A percentile compares a stretch with the other conserved stretches of the same genome.
Conservation (phyloP, 352 stramenopile species). For the Phytophthora tubulina region DNA sequence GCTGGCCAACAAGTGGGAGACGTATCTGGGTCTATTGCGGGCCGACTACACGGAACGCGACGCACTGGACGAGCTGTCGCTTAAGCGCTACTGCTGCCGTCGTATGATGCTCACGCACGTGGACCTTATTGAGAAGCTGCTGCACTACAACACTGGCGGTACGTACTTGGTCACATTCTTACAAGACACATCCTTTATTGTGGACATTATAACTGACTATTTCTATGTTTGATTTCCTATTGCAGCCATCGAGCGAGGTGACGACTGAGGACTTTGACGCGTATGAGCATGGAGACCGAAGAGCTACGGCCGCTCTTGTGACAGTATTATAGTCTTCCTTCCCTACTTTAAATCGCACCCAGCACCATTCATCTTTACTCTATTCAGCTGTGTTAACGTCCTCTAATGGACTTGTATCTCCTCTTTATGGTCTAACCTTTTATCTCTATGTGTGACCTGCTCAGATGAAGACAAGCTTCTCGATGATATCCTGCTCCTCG, state of each 20-base stretch:
- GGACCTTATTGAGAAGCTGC: slow-evolving; percentile 99
- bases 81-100: slow-evolving; percentile 99
- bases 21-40: slow-evolving; percentile 97
- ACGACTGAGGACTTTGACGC: slow-evolving; percentile 54
- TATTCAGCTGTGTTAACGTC: neutral
- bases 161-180: slow-evolving; percentile 18
- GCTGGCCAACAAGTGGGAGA: slow-evolving; percentile 99
- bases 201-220: slow-evolving; percentile 5
- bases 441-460: neutral
- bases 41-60: slow-evolving; percentile 98
- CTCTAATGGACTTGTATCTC: neutral
- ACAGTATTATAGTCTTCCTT: slow-evolving; percentile 54
- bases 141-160: slow-evolving; percentile 99
- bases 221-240: neutral
- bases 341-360: slow-evolving; percentile 53
- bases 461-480: slow-evolving; percentile 86
- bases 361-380: slow-evolving; percentile 25
- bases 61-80: slow-evolving; percentile 97
- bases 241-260: slow-evolving; percentile 84
- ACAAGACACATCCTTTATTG: neutral
- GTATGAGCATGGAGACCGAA: slow-evolving; percentile 40
- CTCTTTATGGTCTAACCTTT: slow-evolving; percentile 2
- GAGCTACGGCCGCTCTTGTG: slow-evolving; percentile 41
- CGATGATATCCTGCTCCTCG: slow-evolving; percentile 62
- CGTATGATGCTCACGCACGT: slow-evolving; percentile 99